Evolutionary conservation across 495 filamentous ascomycete species (phyloP), one percentile per base, ranked within the genome.

Genomic region (Chaetomidium leptoderma): DNA sequence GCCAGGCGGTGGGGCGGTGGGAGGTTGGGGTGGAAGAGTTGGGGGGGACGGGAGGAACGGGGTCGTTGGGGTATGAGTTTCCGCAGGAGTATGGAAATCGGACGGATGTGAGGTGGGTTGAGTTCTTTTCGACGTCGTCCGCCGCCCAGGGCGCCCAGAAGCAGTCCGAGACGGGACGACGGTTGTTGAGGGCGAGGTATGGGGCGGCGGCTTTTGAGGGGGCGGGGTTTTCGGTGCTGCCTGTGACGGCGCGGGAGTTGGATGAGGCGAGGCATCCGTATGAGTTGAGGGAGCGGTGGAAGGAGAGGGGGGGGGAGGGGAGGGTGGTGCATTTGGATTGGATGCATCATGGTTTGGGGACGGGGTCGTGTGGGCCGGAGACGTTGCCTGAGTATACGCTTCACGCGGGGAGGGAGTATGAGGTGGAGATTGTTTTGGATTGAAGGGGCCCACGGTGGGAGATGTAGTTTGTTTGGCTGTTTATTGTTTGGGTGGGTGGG

Each of bases 31-130:
- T n/a, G n/a, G n/a, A n/a, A n/a, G n/a, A n/a, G n/a, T n/a, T n/a
- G n/a, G n/a, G n/a, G n/a, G n/a, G n/a, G n/a, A n/a, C n/a, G n/a
- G n/a, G n/a, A n/a, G n/a, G n/a, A n/a, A n/a, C n/a, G n/a, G n/a
- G n/a, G n/a, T n/a, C n/a, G n/a, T n/a, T n/a, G 5, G 68, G 76
- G 11, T 89, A 87, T 63, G 86, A 89, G 55, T 82, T 82, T 45
- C 86, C 86, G 11, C 86, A 89, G 64, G 86, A 88, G 37, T 75
- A 67, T 27, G 83, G 83, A 0, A 86, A 87, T 59, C 64, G 84
- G n/a, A 81, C 78, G 6, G 85, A 87, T 53, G 79, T 78, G 5
- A 63, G 79, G 19, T 87, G 83, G 80, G 72, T 86, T 19, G 70
- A 80, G 61, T 75, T 81, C 63, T 43, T 58, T 9, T 14, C 43